Percentiles rank a stretch among this genome's conserved stretches.
Evolutionary conservation across 441 rosid genomes (phyloP).

Genomic region (Breynia disticha): DNA sequence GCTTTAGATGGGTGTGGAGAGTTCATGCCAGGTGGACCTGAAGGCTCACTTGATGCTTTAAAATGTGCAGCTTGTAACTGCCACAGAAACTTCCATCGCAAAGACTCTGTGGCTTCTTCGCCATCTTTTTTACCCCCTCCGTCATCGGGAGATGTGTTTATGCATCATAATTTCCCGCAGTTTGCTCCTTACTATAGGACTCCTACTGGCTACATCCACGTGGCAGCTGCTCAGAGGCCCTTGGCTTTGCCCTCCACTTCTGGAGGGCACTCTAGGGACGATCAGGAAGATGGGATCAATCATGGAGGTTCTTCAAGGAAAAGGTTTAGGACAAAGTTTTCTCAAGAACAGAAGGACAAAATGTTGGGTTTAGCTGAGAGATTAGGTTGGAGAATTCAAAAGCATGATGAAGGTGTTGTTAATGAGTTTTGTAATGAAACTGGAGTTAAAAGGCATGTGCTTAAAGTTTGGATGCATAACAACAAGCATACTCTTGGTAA

Average conservation of each 20-base stretch:
- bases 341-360: conserved; percentile 73
- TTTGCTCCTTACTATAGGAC: conserved; percentile 44
- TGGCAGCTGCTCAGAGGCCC: conserved; percentile 30
- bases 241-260: conserved; percentile 24
- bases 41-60: conserved; percentile 48
- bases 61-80: conserved; percentile 89
- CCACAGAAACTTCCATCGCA: conserved; percentile 91
- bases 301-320: conserved; percentile 43
- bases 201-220: conserved; percentile 45
- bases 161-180: conserved; percentile 18
- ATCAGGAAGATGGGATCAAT: conserved; percentile 54
- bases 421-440: conserved; percentile 66
- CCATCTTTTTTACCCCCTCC: conserved; percentile 2
- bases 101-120: conserved; percentile 24
- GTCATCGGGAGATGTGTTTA: conserved; percentile 11
- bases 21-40: conserved; percentile 66
- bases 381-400: conserved; percentile 79
- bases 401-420: conserved; percentile 60
- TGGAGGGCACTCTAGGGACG: conserved; percentile 20
- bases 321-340: conserved; percentile 72
- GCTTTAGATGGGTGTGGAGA: conserved; percentile 91
- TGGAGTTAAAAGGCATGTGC: conserved; percentile 67
- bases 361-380: conserved; percentile 73
- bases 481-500: conserved; percentile 36
- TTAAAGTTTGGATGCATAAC: conserved; percentile 97